Evolutionary conservation across 2,329 filamentous ascomycete species (phyloP).

Genomic region (Fusarium sp.): DNA sequence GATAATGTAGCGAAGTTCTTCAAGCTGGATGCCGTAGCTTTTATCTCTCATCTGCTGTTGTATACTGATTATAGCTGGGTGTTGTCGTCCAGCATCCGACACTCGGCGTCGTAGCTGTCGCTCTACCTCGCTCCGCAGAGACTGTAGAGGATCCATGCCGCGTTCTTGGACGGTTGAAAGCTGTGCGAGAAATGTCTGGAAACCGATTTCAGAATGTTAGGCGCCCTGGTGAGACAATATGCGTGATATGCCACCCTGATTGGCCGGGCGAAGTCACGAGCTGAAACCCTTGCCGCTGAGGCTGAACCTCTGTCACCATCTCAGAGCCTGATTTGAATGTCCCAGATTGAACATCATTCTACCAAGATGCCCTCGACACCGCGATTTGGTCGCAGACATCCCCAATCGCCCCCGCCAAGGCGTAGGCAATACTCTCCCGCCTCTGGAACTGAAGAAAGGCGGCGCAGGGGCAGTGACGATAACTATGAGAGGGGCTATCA

Average conservation of each 20-base stretch:
- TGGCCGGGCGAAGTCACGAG: neutral
- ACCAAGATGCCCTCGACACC: neutral
- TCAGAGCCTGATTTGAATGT: neutral
- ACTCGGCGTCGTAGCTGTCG: neutral
- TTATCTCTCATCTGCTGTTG: neutral
- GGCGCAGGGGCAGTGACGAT: neutral
- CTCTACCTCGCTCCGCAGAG: neutral
- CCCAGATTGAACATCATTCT: neutral
- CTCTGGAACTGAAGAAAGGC: neutral
- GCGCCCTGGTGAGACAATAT: neutral
- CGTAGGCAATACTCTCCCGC: neutral
- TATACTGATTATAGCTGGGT: neutral
- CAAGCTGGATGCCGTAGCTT: neutral
- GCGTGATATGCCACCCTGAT: neutral
- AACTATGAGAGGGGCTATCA: neutral
- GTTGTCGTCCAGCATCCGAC: neutral
- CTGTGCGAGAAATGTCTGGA: neutral
- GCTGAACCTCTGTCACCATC: neutral
- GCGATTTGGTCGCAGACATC: neutral
- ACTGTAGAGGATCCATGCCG: neutral
- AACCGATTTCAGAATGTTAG: neutral
- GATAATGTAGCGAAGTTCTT: neutral
- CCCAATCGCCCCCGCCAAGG: neutral
- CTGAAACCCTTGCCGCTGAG: neutral
- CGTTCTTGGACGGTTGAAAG: neutral